Conservation (phyloP, 345 rosid species). For the Lenwebbia sp. region DNA sequence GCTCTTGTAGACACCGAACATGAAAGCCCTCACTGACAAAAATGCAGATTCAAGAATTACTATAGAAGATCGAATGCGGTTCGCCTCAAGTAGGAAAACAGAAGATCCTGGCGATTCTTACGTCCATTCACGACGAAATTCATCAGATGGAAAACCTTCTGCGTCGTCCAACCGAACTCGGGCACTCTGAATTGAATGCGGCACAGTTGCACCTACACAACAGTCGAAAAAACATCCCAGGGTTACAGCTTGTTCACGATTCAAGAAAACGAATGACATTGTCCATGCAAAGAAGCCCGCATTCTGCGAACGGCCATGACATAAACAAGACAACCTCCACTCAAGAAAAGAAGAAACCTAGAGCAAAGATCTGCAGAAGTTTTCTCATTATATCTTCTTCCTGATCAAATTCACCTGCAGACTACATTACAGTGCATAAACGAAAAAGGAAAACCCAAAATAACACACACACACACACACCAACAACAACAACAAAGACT, state of each 20-base stretch:
- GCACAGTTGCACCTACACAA: conserved; percentile 50
- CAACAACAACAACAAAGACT: neutral
- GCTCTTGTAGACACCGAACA: conserved; percentile 33
- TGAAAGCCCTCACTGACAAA: conserved; percentile 40
- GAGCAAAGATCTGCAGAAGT: neutral
- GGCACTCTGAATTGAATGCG: conserved; percentile 86
- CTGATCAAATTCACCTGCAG: neutral
- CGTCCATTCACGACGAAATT: conserved; percentile 87
- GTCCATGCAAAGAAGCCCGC: neutral
- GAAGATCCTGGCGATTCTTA: conserved; percentile 8
- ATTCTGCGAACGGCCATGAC: neutral
- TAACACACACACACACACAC: neutral
- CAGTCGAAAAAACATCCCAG: neutral
- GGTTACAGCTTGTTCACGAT: neutral
- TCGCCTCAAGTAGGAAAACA: neutral
- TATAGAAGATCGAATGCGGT: neutral
- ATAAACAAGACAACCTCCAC: neutral
- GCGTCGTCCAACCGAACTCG: conserved; percentile 94
- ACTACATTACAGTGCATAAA: neutral
- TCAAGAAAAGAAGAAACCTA: neutral
- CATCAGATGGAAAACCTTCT: conserved; percentile 91
- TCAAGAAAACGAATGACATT: neutral
- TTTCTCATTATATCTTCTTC: neutral
- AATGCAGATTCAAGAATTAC: neutral
- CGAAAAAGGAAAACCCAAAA: neutral